phyloP scores from a whole-genome alignment of 352 stramenopile species.

The Globisporangium uncinulatum region DNA sequence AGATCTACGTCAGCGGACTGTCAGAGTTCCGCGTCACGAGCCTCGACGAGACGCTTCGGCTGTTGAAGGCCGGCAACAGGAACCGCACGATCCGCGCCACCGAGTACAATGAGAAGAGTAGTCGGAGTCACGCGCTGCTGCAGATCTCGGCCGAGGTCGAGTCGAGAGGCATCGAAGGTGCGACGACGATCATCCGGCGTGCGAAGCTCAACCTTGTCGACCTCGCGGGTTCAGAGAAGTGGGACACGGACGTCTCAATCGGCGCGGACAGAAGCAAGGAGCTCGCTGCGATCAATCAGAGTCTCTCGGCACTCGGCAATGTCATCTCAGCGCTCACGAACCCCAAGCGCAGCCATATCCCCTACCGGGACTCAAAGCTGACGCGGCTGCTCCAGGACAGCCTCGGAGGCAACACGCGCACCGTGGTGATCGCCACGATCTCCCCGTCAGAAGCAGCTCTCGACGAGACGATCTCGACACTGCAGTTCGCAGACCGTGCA shows the following conservation, averaged over 20 bases:
- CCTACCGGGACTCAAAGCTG: constrained; percentile 97
- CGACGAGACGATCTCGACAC: constrained; percentile 89
- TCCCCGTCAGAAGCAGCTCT: constrained; percentile 66
- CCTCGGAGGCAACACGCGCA: constrained; percentile 85
- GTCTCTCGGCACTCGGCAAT: constrained; percentile 85
- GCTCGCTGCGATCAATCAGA: constrained; percentile 91
- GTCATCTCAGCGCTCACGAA: constrained; percentile 84
- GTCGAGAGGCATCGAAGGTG: constrained; percentile 52
- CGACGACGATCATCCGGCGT: constrained; percentile 67
- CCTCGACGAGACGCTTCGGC: constrained; percentile 65
- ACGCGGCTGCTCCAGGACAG: constrained; percentile 90
- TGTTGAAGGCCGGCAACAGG: constrained; percentile 71
- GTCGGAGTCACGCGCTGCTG: constrained; percentile 82
- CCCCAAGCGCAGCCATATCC: constrained; percentile 77
- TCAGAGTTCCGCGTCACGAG: constrained; percentile 85
- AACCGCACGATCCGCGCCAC: constrained; percentile 89
- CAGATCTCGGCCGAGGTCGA: constrained; percentile 82
- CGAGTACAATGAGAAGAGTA: constrained; percentile 82
- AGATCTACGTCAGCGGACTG: constrained; percentile 89
- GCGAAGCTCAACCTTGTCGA: constrained; percentile 91
- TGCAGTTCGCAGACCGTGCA: constrained; percentile 86
- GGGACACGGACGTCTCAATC: constrained; percentile 73
- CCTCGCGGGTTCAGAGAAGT: constrained; percentile 90
- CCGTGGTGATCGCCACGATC: constrained; percentile 87
- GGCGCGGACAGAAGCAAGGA: constrained; percentile 69